A percentile compares a stretch with the other conserved stretches of the same genome.
Evolutionary conservation across 805 yeast genomes (phyloP).

Genomic region (Metschnikowia continentalis): DNA sequence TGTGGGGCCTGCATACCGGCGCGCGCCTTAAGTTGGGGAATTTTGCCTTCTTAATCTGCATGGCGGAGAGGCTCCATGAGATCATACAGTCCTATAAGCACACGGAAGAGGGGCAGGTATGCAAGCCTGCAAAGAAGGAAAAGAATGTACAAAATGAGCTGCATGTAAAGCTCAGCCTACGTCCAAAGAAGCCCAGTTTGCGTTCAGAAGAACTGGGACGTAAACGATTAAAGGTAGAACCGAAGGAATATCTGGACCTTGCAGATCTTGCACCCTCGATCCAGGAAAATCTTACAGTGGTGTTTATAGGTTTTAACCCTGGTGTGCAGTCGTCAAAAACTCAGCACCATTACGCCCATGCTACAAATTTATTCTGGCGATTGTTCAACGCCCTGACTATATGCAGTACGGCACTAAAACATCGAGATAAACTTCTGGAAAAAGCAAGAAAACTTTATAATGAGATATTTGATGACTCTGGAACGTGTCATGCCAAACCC

Average conservation of each 20-base stretch:
- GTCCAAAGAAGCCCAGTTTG: too few relatives aligned
- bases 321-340: conserved; percentile 55
- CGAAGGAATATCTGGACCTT: conserved; percentile 3
- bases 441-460: conserved; percentile 7
- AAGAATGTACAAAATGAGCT: too few relatives aligned
- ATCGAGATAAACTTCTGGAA: conserved; percentile 1
- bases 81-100: conserved; percentile 10
- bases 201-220: too few relatives aligned
- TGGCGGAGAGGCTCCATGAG: not conserved
- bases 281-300: conserved; percentile 25
- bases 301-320: conserved; percentile 73
- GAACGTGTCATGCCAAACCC: conserved; percentile 17
- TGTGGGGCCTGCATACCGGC: not conserved
- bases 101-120: conserved; percentile 1
- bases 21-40: not conserved
- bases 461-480: conserved; percentile 11
- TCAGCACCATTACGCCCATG: conserved; percentile 75
- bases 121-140: not conserved
- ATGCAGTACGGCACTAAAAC: conserved; percentile 19
- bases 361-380: conserved; percentile 65
- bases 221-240: too few relatives aligned
- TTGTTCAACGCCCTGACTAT: conserved; percentile 51
- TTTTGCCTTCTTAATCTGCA: not conserved
- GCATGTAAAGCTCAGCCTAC: too few relatives aligned
- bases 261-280: conserved; percentile 34